phyloP scores from a whole-genome alignment of 441 rosid species.

The Hura crepitans region DNA sequence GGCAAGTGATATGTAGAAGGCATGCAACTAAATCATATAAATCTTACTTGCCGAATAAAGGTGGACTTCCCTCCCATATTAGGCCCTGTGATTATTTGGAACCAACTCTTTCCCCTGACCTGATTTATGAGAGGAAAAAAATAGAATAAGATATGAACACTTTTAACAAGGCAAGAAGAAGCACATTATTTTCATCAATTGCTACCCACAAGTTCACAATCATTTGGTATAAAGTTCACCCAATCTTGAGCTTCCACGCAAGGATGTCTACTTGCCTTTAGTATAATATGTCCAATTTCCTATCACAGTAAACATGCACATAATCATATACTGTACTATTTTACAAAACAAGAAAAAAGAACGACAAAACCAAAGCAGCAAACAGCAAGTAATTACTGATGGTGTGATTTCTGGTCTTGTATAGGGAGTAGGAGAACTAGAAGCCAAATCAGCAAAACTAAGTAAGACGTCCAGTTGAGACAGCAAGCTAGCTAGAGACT shows the following conservation, averaged over 20 bases:
- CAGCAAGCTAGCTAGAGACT: conserved; percentile 62
- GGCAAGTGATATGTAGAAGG: background rate
- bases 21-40: conserved; percentile 11
- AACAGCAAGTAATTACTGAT: conserved; percentile 44
- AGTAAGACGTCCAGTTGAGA: conserved; percentile 92
- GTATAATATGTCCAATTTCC: conserved; percentile 80
- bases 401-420: conserved; percentile 86
- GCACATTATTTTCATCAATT: conserved; percentile 2
- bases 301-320: conserved; percentile 30
- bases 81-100: conserved; percentile 97
- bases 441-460: conserved; percentile 95
- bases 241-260: conserved; percentile 99
- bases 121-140: conserved; percentile 32
- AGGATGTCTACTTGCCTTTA: conserved; percentile 96
- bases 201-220: conserved; percentile 82
- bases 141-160: conserved; percentile 24
- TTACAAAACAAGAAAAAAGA: conserved; percentile 14
- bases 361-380: conserved; percentile 19
- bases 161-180: conserved; percentile 27
- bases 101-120: conserved; percentile 92
- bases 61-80: conserved; percentile 99
- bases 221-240: conserved; percentile 99
- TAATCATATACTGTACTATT: conserved; percentile 13
- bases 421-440: conserved; percentile 86
- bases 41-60: conserved; percentile 83